Evolutionary conservation across 2,329 filamentous ascomycete species (phyloP), one percentile per base, ranked within the genome.

Genomic region (Karstenula rhodostoma): DNA sequence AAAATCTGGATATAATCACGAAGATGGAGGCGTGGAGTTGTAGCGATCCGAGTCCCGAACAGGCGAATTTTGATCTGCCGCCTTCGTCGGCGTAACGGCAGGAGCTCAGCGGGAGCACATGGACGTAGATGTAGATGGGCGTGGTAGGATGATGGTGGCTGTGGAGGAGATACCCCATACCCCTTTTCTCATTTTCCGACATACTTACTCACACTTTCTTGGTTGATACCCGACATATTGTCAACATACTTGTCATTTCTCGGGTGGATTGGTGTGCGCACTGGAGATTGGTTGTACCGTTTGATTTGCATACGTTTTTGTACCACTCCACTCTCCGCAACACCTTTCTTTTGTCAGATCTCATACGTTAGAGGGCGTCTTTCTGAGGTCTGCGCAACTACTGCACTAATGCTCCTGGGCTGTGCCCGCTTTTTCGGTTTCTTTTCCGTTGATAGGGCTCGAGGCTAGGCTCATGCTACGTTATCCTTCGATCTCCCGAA

Each of bases 11-110:
- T 50, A 70, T 77, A 44, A 65, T 77, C 29, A 66, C 70, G 40
- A 67, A 72, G 58, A 71, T 74, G 67, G 64, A 67, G 55, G 63
- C 64, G 23, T 75, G 70, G 65, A 69, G 67, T 49, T 75, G 73
- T 59, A 70, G 68, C 27, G 70, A 71, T 59, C 67, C 66, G 33
- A 63, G 63, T 44, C 53, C 53, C 37, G 35, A 48, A 17, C 27
- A 44, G 51, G 52, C 46, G 50, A 55, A 25, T 22, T 42, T 54
- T 37, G 49, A 52, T 7, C 17, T 52, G 47, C 40, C 51, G 27
- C 51, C 51, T 32, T 23, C 42, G 4, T 33, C 29, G 29, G 42
- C 42, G 40, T 46, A n/a, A 46, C 23, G 19, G 51, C 23, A 37
- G 25, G 51, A 44, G 37, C 23, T 12, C 9, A 19, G 47, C 47